Percentiles rank a stretch among this genome's conserved stretches.
These are phyloP conservation scores for Pythium graminicola DNA, from an alignment of 352 stramenopile species.

Conservation along the genomic window DNA sequence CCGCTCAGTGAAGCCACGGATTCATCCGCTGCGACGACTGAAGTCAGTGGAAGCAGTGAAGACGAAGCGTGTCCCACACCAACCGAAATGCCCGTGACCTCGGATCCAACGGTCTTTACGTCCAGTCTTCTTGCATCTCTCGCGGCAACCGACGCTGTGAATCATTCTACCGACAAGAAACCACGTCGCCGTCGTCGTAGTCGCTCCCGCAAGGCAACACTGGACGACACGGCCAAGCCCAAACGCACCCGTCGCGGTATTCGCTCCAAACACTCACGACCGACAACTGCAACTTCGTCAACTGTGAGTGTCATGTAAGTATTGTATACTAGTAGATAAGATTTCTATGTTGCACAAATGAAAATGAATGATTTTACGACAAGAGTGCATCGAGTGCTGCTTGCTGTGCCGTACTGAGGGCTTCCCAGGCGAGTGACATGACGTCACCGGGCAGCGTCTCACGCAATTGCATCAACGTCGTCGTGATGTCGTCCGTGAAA, in stretches of 20 bases:
- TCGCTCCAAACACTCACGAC: not conserved
- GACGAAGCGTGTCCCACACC: no score
- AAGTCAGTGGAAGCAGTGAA: slow-evolving; percentile 8
- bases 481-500: no score
- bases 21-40: slow-evolving; percentile 2
- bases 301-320: slow-evolving; percentile 10
- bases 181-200: slow-evolving; percentile 11
- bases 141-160: not conserved
- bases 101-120: no score
- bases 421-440: no score
- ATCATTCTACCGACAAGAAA: slow-evolving; percentile 9
- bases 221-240: not conserved
- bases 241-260: not conserved
- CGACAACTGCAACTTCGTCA: not conserved
- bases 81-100: no score
- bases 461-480: no score
- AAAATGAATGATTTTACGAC: no score
- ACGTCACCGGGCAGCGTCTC: no score
- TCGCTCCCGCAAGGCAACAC: slow-evolving; percentile 15
- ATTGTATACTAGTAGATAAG: no score
- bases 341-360: no score
- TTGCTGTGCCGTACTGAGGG: no score
- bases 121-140: slow-evolving; percentile 11
- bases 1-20: slow-evolving; percentile 2
- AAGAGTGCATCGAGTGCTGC: no score